Conservation (phyloP, 75 land plant genomes). For the Cupressus sempervirens region DNA sequence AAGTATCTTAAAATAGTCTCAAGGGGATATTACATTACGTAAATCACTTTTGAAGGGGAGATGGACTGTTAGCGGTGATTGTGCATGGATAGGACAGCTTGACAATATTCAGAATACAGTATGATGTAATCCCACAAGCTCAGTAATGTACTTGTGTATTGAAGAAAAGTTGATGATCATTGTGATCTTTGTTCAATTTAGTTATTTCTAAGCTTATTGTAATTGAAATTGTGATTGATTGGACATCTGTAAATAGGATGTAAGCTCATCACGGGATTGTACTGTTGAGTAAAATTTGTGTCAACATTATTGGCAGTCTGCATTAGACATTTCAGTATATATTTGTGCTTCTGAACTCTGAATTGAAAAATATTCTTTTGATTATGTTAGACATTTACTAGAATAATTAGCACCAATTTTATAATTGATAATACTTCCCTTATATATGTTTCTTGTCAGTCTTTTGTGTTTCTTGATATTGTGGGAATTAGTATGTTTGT, state of each 20-base stretch:
- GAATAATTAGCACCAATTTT: not conserved
- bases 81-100: not conserved
- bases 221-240: not conserved
- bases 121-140: not conserved
- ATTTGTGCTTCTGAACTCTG: not conserved
- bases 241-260: not conserved
- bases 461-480: not conserved
- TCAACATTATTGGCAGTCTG: not conserved
- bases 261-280: not conserved
- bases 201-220: not conserved
- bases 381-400: not conserved
- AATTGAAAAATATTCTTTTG: not conserved
- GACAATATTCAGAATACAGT: not conserved
- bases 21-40: not conserved
- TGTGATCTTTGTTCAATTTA: not conserved
- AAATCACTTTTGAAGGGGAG: not conserved
- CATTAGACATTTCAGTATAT: not conserved
- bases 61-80: not conserved
- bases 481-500: not conserved
- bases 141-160: not conserved
- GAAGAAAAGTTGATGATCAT: not conserved
- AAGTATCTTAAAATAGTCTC: too few species aligned
- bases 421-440: not conserved
- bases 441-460: not conserved
- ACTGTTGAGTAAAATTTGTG: not conserved